Evolutionary conservation across 129 eudicot genomes (phyloP), one percentile per base, ranked within the genome.

Genomic region (Pulicaria dysenterica): DNA sequence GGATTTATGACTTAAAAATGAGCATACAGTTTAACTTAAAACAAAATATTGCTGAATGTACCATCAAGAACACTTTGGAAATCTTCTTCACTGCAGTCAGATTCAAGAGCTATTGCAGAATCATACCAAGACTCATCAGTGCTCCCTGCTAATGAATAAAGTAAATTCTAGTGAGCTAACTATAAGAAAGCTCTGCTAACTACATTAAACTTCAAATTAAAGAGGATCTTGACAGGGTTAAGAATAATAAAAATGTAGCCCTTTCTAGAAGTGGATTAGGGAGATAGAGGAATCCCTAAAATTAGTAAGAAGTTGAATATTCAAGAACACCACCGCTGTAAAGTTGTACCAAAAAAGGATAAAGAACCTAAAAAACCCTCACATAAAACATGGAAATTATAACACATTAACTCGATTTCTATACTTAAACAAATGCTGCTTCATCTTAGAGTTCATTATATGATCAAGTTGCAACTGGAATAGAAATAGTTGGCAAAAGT

Each of bases 11-110:
- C n/a, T 12, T 57, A 48, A 42, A 42, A 5, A 70, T 39, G 50
- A 49, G 37, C 7, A 14, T 10, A 14, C 31, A 16, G 53, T 8
- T 47, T 47, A 49, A 15, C 55, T 49, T 49, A 0, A 24, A 24
- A 24, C 31, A 24, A 24, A 24, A 24, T 24, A 24, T 24, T 24
- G 31, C 8, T 47, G 8, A 11, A 12, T 47, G 34, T 88, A 95
- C 99, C 99, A 80, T 95, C 97, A 36, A 83, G 84, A 60, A 95
- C 78, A 73, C 99, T 95, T 12, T 90, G 96, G 69, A 88, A 95
- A 67, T 95, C 99, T 45, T 95, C 99, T 58, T 95, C 99, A 54
- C 96, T 90, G 50, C 88, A 85, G 63, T 95, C 99, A 7, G 99
- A 95, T 43, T 95, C 97, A 73, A 95, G 87, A 40, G 84, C 72